Conservation (phyloP, 345 rosid genomes). For the Brassica juncea region DNA sequence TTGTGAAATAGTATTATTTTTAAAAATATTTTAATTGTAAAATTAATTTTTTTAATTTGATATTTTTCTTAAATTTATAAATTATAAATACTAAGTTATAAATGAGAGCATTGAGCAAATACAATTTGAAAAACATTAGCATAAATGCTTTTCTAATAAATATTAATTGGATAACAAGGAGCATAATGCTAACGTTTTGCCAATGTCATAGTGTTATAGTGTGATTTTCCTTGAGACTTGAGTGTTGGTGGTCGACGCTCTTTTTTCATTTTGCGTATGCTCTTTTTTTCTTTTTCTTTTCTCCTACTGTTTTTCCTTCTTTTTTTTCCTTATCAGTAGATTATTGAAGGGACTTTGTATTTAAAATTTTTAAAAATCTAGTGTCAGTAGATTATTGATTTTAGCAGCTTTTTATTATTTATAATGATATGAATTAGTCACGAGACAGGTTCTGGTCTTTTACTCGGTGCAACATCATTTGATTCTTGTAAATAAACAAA, state of each 20-base stretch:
- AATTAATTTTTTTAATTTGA: too few relatives aligned
- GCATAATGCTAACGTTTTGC: too few relatives aligned
- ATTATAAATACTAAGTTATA: too few relatives aligned
- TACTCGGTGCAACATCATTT: not conserved
- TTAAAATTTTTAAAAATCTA: not conserved
- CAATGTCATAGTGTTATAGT: not conserved
- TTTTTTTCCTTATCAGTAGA: not conserved
- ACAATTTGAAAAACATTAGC: too few relatives aligned
- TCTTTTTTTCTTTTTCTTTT: not conserved
- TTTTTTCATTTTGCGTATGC: conserved; percentile 6
- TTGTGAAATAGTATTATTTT: too few relatives aligned
- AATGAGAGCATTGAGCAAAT: too few relatives aligned
- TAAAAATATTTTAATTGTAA: too few relatives aligned
- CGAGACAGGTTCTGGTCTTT: not conserved
- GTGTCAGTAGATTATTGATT: not conserved
- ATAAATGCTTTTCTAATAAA: too few relatives aligned
- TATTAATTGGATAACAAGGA: not conserved
- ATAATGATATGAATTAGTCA: not conserved
- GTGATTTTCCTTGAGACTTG: conserved; percentile 26
- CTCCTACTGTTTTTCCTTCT: not conserved
- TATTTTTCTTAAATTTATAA: too few relatives aligned
- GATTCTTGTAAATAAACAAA: not conserved
- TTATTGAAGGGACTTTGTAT: not conserved
- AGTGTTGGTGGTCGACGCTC: conserved; percentile 21
- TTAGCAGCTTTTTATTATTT: not conserved